phyloP scores from a whole-genome alignment of 768 basidiomycete genomes.

The Harrya chromipes region DNA sequence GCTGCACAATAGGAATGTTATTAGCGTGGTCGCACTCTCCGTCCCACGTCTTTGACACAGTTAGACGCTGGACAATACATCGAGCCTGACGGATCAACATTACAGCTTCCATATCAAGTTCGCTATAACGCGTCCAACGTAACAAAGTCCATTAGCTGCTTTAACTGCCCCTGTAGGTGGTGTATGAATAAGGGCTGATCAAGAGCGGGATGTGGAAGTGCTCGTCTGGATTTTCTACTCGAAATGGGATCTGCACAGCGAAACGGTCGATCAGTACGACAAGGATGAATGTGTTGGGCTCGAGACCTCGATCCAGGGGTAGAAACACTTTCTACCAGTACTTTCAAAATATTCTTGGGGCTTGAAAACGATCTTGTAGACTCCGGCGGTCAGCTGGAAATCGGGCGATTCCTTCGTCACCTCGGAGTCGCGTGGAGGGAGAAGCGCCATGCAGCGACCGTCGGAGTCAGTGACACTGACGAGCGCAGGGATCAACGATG shows the following conservation, averaged over 20 bases:
- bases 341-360: conserved; percentile 78
- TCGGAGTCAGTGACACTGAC: conserved; percentile 74
- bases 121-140: too few species aligned
- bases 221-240: conserved; percentile 65
- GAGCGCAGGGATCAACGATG: not conserved
- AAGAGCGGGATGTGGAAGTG: conserved; percentile 93
- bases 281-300: not conserved
- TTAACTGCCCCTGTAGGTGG: conserved; percentile 90
- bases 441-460: conserved; percentile 78
- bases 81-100: too few species aligned
- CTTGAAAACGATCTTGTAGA: conserved; percentile 85
- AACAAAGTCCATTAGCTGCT: too few species aligned
- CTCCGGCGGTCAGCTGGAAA: conserved; percentile 40
- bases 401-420: conserved; percentile 41
- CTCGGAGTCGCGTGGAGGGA: conserved; percentile 51
- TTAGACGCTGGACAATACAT: conserved; percentile 5
- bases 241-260: conserved; percentile 66
- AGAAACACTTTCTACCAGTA: conserved; percentile 67
- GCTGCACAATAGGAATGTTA: conserved; percentile 35
- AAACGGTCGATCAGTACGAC: conserved; percentile 7
- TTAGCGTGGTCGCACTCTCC: conserved; percentile 7
- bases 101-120: conserved; percentile 2
- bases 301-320: conserved; percentile 86
- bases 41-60: conserved; percentile 2
- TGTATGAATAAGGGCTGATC: conserved; percentile 88